Percentiles rank a stretch among this genome's conserved stretches.
These are phyloP conservation scores for Ogataea trehalophila DNA, from an alignment of 805 yeast genomes.

Conservation along the genomic window DNA sequence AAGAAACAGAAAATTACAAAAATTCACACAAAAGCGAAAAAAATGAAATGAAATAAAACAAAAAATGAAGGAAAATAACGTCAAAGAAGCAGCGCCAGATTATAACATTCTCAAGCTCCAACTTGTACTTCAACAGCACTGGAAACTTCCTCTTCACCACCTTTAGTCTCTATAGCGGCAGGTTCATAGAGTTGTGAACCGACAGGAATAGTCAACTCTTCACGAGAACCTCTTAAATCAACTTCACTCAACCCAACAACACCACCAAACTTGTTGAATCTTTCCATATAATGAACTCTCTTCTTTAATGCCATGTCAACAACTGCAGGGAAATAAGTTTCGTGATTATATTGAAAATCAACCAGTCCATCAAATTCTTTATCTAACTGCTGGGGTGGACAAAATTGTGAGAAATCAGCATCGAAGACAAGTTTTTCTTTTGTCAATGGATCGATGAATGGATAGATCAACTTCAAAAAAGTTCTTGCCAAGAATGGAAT, in stretches of 20 bases:
- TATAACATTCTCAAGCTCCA: not conserved
- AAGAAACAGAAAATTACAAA: too few species aligned
- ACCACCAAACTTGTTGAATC: constrained; percentile 70
- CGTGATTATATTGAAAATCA: constrained; percentile 80
- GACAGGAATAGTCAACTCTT: constrained; percentile 24
- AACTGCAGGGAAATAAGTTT: constrained; percentile 72
- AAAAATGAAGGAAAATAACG: too few species aligned
- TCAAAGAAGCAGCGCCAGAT: too few species aligned
- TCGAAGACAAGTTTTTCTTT: constrained; percentile 90
- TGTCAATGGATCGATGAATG: constrained; percentile 94
- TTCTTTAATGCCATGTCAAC: constrained; percentile 54
- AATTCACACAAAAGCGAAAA: too few species aligned
- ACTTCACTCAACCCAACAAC: constrained; percentile 76
- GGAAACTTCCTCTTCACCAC: constrained; percentile 3
- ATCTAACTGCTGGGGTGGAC: constrained; percentile 78
- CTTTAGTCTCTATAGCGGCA: not conserved
- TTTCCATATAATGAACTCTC: constrained; percentile 56
- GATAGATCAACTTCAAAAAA: constrained; percentile 83
- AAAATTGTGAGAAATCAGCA: constrained; percentile 80
- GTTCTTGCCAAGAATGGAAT: constrained; percentile 95
- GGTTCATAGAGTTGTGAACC: constrained; percentile 26
- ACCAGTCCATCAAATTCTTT: constrained; percentile 79
- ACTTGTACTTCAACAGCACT: constrained; percentile 9
- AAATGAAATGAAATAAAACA: too few species aligned
- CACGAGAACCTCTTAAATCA: constrained; percentile 54